These are phyloP conservation scores for Uronychia setigera DNA, from an alignment of 73 alveolate species.

Conservation along the genomic window DNA sequence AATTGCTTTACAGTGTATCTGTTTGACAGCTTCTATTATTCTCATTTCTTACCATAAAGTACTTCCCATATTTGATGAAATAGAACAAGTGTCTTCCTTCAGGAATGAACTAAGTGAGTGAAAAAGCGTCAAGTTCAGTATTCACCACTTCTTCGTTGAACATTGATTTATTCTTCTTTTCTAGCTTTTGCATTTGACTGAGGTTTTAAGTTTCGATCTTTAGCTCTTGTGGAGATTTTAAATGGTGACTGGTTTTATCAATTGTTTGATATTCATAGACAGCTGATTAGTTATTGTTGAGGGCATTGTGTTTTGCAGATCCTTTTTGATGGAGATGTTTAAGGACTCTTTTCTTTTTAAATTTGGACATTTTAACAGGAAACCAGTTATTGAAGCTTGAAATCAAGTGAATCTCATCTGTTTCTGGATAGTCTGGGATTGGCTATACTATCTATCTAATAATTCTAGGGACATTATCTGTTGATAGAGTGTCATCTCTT, in stretches of 20 bases:
- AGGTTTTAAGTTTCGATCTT: too few species aligned
- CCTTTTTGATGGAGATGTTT: neutral
- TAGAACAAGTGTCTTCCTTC: conserved; percentile 63
- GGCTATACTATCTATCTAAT: neutral
- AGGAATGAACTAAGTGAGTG: conserved; percentile 31
- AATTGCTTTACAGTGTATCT: conserved; percentile 27
- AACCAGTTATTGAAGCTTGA: conserved; percentile 63
- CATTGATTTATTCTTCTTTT: neutral
- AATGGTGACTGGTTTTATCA: neutral
- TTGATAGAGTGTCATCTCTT: neutral
- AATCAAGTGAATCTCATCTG: conserved; percentile 46
- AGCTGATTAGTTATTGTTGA: neutral
- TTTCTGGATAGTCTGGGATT: neutral
- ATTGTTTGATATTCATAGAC: neutral
- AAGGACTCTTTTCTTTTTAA: neutral
- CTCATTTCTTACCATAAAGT: conserved; percentile 20
- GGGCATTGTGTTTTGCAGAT: neutral
- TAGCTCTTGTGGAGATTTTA: neutral
- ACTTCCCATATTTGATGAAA: conserved; percentile 47
- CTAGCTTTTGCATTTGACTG: conserved; percentile 9
- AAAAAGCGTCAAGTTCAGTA: conserved; percentile 5
- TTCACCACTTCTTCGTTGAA: conserved; percentile 10
- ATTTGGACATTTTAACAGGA: conserved; percentile 31
- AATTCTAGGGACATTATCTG: neutral
- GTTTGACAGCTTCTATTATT: conserved; percentile 24